Base-by-base conservation (phyloP, 2,329 filamentous ascomycete species). In the Ceratocystis harringtonii region DNA sequence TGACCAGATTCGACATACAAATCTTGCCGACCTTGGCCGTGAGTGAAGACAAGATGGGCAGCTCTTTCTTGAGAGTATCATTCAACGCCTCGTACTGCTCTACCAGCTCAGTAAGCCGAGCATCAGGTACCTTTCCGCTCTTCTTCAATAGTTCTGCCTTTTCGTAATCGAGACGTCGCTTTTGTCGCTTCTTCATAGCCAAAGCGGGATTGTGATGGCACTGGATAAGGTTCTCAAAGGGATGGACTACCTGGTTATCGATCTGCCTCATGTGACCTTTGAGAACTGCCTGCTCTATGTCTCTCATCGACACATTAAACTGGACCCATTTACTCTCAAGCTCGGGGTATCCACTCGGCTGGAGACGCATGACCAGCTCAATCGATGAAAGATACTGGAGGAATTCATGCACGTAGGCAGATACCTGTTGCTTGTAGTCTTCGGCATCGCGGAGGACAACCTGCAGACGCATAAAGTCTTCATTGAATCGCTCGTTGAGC, bases 391-490 rank as follows among this genome's bases (percentile, higher is more conserved):
- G 82, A 69, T 92, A 88, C 68, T 89, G 86, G 61, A 91, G 82
- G 70, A 95, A 91, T 69, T 89, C 86, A 67, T 88, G 84, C 62
- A 96, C 87, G 69, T 89, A 90, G n/a, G 82, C 83, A 7, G 88
- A 84, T 2, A 90, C 84, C 66, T 92, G 86, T n/a, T 87, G 83
- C 3, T 90, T 86, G 74, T 97, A 97, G 71, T 87, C 90, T 72
- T 96, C 90, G n/a, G 96, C 88, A 73, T 97, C 94, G 67, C 92
- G 85, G 71, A 95, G 85, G 52, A 96, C 90, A 48, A 99, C 88
- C 72, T 97, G 92, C 32, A 97, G 78, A 68, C 92, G 88, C 68
- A 96, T 86, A 74, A 91, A 96, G 73, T 96, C 92, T 68, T 95
- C 90, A 41, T 89, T 87, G 71, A 96, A 97, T 71, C 86, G 90